Conservation (phyloP, 768 basidiomycete species). For the Boletus huronensis region DNA sequence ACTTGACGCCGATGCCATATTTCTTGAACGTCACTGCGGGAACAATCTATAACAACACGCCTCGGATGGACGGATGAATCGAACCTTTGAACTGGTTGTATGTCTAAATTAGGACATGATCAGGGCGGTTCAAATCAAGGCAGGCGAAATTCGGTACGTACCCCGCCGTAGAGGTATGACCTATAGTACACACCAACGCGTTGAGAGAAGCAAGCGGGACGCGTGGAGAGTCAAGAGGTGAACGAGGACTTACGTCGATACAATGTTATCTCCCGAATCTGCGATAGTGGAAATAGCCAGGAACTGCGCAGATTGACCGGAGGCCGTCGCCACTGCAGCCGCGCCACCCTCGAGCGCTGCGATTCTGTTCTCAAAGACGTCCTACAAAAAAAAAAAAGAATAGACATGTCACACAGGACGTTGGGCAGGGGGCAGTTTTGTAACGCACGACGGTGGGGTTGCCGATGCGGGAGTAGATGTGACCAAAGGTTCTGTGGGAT, state of each 20-base stretch:
- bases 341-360: constrained; percentile 61
- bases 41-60: neutral
- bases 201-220: neutral
- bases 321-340: constrained; percentile 54
- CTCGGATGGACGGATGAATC: neutral
- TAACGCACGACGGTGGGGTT: constrained; percentile 57
- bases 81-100: constrained; percentile 64
- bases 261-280: constrained; percentile 58
- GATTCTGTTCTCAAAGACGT: constrained; percentile 64
- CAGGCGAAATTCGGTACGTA: constrained; percentile 25
- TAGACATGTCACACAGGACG: neutral
- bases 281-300: constrained; percentile 54
- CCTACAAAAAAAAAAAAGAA: constrained; percentile 28
- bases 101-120: constrained; percentile 35
- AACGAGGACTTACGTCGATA: constrained; percentile 44
- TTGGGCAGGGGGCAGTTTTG: neutral
- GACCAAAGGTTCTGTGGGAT: constrained; percentile 37
- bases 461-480: constrained; percentile 53
- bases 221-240: neutral
- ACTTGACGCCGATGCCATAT: constrained; percentile 53
- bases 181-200: constrained; percentile 20
- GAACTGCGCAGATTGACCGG: constrained; percentile 63
- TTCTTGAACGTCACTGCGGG: constrained; percentile 50
- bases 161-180: constrained; percentile 58
- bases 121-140: neutral